phyloP scores from a whole-genome alignment of 768 basidiomycete genomes.

The Boletus vermiculosoides region DNA sequence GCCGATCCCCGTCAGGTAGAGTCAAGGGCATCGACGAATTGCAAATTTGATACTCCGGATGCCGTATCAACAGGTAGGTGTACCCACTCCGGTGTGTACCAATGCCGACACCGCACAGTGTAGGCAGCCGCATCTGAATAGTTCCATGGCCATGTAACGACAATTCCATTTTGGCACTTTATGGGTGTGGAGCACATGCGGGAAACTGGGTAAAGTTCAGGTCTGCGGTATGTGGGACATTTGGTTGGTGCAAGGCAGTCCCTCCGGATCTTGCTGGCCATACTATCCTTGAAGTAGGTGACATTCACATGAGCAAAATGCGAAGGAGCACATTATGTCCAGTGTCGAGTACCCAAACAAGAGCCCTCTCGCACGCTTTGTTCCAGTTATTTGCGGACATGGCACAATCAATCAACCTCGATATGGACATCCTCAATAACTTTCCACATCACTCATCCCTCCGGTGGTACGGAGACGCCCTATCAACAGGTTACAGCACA shows the following conservation, averaged over 20 bases:
- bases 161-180: background rate
- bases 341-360: background rate
- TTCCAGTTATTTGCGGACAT: slow-evolving; percentile 3
- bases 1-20: slow-evolving; percentile 16
- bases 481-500: background rate
- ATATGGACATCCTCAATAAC: slow-evolving; percentile 4
- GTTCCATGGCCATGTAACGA: background rate
- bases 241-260: background rate
- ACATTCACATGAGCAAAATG: background rate
- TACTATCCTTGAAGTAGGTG: background rate
- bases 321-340: background rate
- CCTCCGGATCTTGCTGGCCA: background rate
- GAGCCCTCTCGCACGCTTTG: background rate
- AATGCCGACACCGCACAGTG: slow-evolving; percentile 1
- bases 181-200: background rate
- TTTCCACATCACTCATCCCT: background rate
- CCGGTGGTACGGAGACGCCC: background rate
- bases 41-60: background rate
- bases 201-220: background rate
- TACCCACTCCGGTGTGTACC: background rate
- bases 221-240: background rate
- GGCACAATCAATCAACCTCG: slow-evolving; percentile 8
- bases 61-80: slow-evolving; percentile 2
- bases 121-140: background rate
- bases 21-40: background rate